phyloP scores from a whole-genome alignment of 176 grass and related monocot genomes.

The Triticum urartu region DNA sequence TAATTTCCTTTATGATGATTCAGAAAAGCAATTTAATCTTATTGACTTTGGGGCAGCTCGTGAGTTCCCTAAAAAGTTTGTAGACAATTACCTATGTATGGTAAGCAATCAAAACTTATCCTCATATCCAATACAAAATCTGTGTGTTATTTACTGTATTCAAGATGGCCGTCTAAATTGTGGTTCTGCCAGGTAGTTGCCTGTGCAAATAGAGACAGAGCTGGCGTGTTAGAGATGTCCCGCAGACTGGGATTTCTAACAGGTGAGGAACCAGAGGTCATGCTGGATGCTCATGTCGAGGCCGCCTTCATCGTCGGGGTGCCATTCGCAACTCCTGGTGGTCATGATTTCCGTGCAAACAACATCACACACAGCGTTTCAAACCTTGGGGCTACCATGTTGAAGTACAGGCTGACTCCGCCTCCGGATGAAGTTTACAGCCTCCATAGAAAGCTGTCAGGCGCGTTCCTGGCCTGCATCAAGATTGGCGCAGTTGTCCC shows the following conservation, averaged over 20 bases:
- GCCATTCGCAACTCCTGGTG: conserved; percentile 72
- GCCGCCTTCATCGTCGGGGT: conserved; percentile 78
- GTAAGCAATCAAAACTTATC: conserved; percentile 35
- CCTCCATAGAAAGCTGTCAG: conserved; percentile 91
- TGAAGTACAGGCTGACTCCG: conserved; percentile 84
- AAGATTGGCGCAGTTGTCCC: conserved; percentile 88
- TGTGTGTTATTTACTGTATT: neutral
- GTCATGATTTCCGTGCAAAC: conserved; percentile 66
- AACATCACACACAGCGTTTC: conserved; percentile 85
- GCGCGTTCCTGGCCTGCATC: conserved; percentile 90
- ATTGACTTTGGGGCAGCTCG: conserved; percentile 92
- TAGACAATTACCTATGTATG: conserved; percentile 87
- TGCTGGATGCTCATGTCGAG: conserved; percentile 91
- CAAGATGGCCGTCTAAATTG: neutral
- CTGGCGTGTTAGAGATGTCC: conserved; percentile 75
- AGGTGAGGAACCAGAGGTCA: conserved; percentile 73
- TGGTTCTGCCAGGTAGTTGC: conserved; percentile 63
- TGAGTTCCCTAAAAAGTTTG: conserved; percentile 79
- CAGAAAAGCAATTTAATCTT: conserved; percentile 69
- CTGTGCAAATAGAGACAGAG: conserved; percentile 80
- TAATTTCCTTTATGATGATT: conserved; percentile 83
- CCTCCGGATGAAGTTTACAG: conserved; percentile 93
- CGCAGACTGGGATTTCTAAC: conserved; percentile 84
- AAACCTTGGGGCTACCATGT: conserved; percentile 87
- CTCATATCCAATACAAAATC: neutral